Evolutionary conservation across 225 moss, liverwort and hornwort species (phyloP).

Genomic region (Sphagnum tenellum): DNA sequence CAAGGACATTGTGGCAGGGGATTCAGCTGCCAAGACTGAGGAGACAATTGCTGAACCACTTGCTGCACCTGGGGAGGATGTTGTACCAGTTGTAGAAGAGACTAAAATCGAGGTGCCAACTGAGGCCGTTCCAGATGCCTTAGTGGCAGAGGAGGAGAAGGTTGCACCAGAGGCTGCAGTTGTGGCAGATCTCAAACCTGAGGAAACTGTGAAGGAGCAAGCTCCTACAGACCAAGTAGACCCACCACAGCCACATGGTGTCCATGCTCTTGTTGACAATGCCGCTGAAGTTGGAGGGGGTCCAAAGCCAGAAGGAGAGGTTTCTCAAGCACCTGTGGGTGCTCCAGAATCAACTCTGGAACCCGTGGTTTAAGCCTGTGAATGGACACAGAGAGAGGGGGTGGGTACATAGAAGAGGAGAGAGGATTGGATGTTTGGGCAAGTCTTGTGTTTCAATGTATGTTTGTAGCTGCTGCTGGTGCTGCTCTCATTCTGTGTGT

Average conservation of each 20-base stretch:
- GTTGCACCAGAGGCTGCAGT: constrained; percentile 3
- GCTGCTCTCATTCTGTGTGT: constrained; percentile 14
- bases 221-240: constrained; percentile 36
- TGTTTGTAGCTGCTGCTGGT: constrained; percentile 13
- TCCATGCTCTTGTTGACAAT: constrained; percentile 51
- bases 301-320: constrained; percentile 36
- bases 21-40: constrained; percentile 20
- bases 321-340: constrained; percentile 4
- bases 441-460: constrained; percentile 20
- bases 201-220: constrained; percentile 4
- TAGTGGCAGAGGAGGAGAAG: constrained; percentile 8
- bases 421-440: constrained; percentile 26
- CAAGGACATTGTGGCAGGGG: constrained; percentile 9
- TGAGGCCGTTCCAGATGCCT: constrained; percentile 3
- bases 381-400: constrained; percentile 11
- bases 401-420: constrained; percentile 8
- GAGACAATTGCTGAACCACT: constrained; percentile 18
- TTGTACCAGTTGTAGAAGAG: constrained; percentile 8
- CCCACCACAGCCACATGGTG: constrained; percentile 40
- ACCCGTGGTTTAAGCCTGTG: constrained; percentile 14
- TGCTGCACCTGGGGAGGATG: constrained; percentile 9
- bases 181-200: constrained; percentile 11
- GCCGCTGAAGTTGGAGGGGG: constrained; percentile 24
- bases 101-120: constrained; percentile 14
- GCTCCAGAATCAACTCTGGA: constrained; percentile 18